Evolutionary conservation across 2,329 filamentous ascomycete species (phyloP), one percentile per base, ranked within the genome.

Genomic region (Claviceps spartinae): DNA sequence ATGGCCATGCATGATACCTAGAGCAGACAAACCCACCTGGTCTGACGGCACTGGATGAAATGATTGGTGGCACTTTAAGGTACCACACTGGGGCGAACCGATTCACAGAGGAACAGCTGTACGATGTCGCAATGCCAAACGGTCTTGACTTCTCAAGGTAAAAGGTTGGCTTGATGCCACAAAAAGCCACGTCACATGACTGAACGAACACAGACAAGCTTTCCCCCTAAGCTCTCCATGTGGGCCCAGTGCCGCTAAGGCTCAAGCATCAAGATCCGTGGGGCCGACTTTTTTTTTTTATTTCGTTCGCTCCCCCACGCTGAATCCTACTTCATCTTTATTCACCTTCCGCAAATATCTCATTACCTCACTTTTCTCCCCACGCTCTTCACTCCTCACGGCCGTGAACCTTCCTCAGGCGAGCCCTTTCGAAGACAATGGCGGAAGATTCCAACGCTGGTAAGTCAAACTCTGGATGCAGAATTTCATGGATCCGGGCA

Each of bases 381-480:
- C 30, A 46, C 41, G 26, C 45, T 42, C 36, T 49, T 50, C 47
- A 44, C 48, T 46, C 38, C 24, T 52, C 51, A 60, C 68, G 77
- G 76, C 75, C 76, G 77, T 75, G 76, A 78, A 77, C 76, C 75
- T 75, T 76, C 69, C 55, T 58, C 58, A 58, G 62, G 61, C 59
- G 63, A 64, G 62, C 62, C 61, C 54, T 56, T 51, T 55, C 52
- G 42, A 44, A 56, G 34, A 52, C 34, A 55, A 62, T 62, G 61
- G 58, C 59, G 49, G 60, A 61, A 47, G 60, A 62, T 48, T 54
- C 57, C 1, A 55, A 58, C 51, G 60, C 59, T 49, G 60, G 60
- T 62, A 55, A 16, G 57, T 54, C 4, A 24, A 34, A 1, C 30
- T 34, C 9, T 34, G 30, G 30, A 34, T 34, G 30, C 30, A 34